Conservation (phyloP, 805 yeast species). For the Zygosaccharomyces bisporus region DNA sequence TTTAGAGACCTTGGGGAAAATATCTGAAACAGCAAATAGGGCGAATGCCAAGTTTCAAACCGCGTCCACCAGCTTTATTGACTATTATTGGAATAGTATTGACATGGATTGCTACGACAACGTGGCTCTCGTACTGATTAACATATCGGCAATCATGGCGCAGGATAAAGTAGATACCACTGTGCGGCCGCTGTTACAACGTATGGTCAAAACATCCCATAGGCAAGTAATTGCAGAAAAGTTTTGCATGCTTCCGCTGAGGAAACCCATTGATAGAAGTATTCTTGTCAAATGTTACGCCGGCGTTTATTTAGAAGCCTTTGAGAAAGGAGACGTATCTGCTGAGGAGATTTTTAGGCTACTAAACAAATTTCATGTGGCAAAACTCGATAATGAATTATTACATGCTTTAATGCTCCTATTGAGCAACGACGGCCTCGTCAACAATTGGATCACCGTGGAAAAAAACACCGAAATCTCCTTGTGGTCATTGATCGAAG, state of each 20-base stretch:
- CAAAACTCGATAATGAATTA: background rate
- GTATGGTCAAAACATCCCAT: conserved; percentile 4
- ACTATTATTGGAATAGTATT: background rate
- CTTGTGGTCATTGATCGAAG: conserved; percentile 8
- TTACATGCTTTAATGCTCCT: background rate
- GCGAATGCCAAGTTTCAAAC: conserved; percentile 1
- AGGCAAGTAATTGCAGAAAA: conserved; percentile 3
- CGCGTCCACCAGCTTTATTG: background rate
- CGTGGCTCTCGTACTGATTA: background rate
- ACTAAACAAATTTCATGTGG: background rate
- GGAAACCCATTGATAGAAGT: background rate
- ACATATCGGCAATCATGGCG: conserved; percentile 1
- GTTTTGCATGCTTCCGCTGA: background rate
- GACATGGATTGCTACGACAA: background rate
- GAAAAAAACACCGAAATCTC: conserved; percentile 1
- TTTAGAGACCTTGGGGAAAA: conserved; percentile 1
- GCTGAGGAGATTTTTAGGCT: background rate
- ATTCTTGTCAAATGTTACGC: conserved; percentile 1
- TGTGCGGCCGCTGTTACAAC: conserved; percentile 4
- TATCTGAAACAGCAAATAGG: background rate
- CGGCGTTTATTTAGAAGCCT: background rate
- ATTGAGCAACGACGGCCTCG: background rate
- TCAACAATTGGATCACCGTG: background rate
- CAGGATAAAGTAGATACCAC: background rate
- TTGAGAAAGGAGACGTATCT: background rate